Evolutionary conservation across 305 asterid genomes (phyloP).

Genomic region (Rubia peregrina): DNA sequence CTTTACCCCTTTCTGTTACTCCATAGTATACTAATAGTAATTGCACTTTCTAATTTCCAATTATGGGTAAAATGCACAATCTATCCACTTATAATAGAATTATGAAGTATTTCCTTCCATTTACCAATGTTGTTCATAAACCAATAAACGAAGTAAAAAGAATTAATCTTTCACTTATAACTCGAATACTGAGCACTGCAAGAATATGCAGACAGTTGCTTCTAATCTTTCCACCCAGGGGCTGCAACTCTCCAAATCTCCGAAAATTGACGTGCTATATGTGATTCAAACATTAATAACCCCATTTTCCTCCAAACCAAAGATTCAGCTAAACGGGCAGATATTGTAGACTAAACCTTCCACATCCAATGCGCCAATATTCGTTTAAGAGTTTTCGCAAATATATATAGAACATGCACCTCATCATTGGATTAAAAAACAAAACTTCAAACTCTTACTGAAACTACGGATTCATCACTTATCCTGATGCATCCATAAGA

Average conservation of each 20-base stretch:
- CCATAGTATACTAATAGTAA: background rate
- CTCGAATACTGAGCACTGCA: background rate
- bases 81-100: background rate
- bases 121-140: background rate
- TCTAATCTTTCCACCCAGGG: background rate
- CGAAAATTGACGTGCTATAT: background rate
- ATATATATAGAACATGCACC: background rate
- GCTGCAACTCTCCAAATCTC: too few relatives aligned
- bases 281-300: background rate
- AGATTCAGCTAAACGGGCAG: background rate
- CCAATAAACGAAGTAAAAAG: conserved; percentile 1
- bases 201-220: background rate
- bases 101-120: background rate
- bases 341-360: background rate
- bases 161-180: background rate
- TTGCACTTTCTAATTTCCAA: background rate
- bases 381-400: background rate
- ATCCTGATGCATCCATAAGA: background rate
- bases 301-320: background rate
- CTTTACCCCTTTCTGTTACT: background rate
- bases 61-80: background rate
- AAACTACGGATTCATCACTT: background rate
- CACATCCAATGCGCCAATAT: background rate
- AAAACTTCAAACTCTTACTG: background rate
- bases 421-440: background rate